Conservation (phyloP, 2,329 filamentous ascomycete genomes). For the Trichoderma sp. region DNA sequence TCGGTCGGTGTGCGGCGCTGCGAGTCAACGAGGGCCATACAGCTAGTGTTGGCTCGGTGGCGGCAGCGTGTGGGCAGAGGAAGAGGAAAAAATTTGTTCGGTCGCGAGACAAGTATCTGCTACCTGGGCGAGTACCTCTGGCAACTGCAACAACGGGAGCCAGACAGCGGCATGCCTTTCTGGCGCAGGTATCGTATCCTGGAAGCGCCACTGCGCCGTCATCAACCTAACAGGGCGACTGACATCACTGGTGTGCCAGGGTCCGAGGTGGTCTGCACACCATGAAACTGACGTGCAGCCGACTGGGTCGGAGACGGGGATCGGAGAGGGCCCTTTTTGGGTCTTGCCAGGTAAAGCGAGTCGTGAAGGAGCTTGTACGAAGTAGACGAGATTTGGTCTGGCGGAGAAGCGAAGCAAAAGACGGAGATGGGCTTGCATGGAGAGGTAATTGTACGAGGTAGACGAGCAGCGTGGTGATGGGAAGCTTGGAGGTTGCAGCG, state of each 20-base stretch:
- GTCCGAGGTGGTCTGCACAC: slow-evolving; percentile 6
- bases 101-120: neutral
- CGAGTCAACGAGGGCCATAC: neutral
- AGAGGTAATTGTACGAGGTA: neutral
- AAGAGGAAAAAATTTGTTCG: neutral
- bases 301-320: neutral
- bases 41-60: slow-evolving; percentile 2
- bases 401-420: neutral
- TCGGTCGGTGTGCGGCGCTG: slow-evolving; percentile 2
- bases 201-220: slow-evolving; percentile 17
- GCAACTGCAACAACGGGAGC: neutral
- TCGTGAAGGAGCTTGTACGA: neutral
- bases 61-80: neutral
- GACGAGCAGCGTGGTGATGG: neutral
- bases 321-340: neutral
- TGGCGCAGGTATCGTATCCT: slow-evolving; percentile 4
- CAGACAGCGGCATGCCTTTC: neutral
- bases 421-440: neutral
- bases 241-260: slow-evolving; percentile 20
- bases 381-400: neutral
- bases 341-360: neutral
- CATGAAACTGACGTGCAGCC: slow-evolving; percentile 20
- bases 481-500: neutral
- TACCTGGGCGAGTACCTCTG: neutral
- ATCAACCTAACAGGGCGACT: slow-evolving; percentile 18